These are phyloP conservation scores for Naganishia albida DNA, from an alignment of 1,284 basidiomycete species.

Conservation along the genomic window DNA sequence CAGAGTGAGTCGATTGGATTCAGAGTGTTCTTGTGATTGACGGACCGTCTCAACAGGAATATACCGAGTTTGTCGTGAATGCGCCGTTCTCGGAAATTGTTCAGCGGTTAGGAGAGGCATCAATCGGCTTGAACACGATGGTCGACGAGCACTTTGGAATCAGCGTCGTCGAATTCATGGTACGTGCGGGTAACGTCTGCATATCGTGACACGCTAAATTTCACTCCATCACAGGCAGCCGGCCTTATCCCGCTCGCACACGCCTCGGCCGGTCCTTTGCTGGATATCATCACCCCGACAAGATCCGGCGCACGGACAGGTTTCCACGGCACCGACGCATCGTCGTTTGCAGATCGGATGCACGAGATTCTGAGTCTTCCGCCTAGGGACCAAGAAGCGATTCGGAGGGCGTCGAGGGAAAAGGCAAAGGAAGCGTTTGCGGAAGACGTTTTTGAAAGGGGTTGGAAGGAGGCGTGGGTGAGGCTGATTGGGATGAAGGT, in stretches of 20 bases:
- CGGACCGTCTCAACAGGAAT: conserved; percentile 63
- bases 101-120: conserved; percentile 67
- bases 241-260: conserved; percentile 91
- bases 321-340: conserved; percentile 73
- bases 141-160: conserved; percentile 99
- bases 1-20: conserved; percentile 57
- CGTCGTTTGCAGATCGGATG: conserved; percentile 71
- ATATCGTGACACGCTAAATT: conserved; percentile 2
- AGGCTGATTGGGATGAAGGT: conserved; percentile 23
- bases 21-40: neutral
- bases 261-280: conserved; percentile 85
- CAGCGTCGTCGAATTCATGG: conserved; percentile 97
- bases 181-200: conserved; percentile 49
- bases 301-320: conserved; percentile 69
- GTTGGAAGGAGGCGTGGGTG: conserved; percentile 60
- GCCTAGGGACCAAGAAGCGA: conserved; percentile 60
- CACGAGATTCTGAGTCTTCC: conserved; percentile 67
- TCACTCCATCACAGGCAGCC: conserved; percentile 67
- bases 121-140: conserved; percentile 93
- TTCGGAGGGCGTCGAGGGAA: conserved; percentile 69
- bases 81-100: conserved; percentile 74
- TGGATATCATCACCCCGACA: conserved; percentile 84
- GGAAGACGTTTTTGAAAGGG: conserved; percentile 71
- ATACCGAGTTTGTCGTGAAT: conserved; percentile 80
- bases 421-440: conserved; percentile 74